These are phyloP conservation scores for Trichoderma cornu-damae DNA, from an alignment of 2,329 filamentous ascomycete species.

Conservation along the genomic window DNA sequence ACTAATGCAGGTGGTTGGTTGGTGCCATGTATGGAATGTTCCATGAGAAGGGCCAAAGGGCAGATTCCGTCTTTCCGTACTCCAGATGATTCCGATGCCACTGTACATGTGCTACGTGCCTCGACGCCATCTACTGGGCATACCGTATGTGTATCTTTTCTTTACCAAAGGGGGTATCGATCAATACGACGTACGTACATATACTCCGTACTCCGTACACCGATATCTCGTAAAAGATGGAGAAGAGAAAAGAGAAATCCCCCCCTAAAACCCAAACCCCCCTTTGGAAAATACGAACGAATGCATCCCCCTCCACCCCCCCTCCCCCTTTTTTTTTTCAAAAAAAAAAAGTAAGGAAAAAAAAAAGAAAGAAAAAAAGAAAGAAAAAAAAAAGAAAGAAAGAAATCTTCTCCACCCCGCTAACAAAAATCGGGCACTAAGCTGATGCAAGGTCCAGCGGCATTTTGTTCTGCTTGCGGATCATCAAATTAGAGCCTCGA, in stretches of 20 bases:
- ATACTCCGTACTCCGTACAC: not conserved
- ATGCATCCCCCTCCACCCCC: not conserved
- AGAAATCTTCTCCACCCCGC: not conserved
- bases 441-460: constrained; percentile 6
- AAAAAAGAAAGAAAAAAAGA: not conserved
- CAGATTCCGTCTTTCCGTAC: too few relatives aligned
- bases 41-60: not conserved
- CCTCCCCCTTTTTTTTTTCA: not conserved
- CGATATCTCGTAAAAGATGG: not conserved
- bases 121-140: too few relatives aligned
- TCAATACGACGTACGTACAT: too few relatives aligned
- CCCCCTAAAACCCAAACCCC: too few relatives aligned
- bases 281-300: too few relatives aligned
- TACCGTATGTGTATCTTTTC: too few relatives aligned
- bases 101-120: too few relatives aligned
- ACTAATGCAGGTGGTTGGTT: not conserved
- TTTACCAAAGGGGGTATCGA: too few relatives aligned
- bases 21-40: not conserved
- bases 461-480: constrained; percentile 3
- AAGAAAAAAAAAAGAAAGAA: not conserved
- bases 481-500: constrained; percentile 16
- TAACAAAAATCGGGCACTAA: not conserved
- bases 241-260: not conserved
- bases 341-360: too few relatives aligned
- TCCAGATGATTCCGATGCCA: too few relatives aligned